Evolutionary conservation across 2,329 filamentous ascomycete species (phyloP).

Genomic region (Capronia coronata): DNA sequence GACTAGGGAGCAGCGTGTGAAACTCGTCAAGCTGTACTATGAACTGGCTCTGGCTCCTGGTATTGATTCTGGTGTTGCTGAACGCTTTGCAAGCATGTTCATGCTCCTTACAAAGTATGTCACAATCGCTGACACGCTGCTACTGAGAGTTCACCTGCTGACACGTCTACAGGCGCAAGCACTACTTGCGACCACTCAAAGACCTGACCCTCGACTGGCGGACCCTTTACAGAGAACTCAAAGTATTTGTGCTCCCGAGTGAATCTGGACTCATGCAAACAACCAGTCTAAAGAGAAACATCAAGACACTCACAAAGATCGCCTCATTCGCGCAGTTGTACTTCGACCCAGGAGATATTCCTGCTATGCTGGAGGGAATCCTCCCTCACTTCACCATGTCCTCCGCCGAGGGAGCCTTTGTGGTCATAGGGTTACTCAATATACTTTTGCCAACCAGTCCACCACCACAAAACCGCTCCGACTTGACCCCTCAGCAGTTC

Average conservation of each 20-base stretch:
- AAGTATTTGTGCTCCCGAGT: conserved; percentile 77
- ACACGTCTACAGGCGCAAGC: conserved; percentile 64
- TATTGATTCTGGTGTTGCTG: conserved; percentile 70
- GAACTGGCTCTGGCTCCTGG: conserved; percentile 87
- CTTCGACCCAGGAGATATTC: conserved; percentile 81
- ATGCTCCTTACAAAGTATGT: conserved; percentile 86
- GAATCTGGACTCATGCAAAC: conserved; percentile 64
- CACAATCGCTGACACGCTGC: background rate
- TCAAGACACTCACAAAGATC: conserved; percentile 74
- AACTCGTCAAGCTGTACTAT: conserved; percentile 86
- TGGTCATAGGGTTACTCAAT: conserved; percentile 83
- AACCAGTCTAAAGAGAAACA: conserved; percentile 58
- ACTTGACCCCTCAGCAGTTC: conserved; percentile 81
- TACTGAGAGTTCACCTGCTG: conserved; percentile 17
- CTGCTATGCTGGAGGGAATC: conserved; percentile 72
- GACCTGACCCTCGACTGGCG: conserved; percentile 92
- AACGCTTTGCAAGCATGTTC: conserved; percentile 95
- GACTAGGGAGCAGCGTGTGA: conserved; percentile 72
- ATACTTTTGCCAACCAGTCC: conserved; percentile 79
- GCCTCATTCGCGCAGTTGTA: conserved; percentile 86
- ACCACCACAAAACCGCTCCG: conserved; percentile 61
- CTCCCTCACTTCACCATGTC: conserved; percentile 88
- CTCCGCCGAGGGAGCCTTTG: conserved; percentile 83
- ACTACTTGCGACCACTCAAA: conserved; percentile 84
- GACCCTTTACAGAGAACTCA: conserved; percentile 86